phyloP scores from a whole-genome alignment of 208 protist genomes.

The Histomonas meleagridis region DNA sequence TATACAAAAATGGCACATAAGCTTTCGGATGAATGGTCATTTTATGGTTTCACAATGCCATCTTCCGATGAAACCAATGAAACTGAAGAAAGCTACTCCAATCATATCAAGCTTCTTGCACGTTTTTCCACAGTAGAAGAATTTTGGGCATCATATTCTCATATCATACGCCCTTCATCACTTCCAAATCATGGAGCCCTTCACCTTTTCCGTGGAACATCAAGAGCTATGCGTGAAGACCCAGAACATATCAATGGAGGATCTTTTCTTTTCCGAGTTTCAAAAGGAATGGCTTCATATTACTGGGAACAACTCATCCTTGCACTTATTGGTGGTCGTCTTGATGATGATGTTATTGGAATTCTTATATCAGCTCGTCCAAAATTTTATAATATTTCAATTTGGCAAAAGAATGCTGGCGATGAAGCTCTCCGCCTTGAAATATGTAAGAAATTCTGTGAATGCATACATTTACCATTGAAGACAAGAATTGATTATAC shows the following conservation, averaged over 20 bases:
- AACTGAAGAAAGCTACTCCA: neutral
- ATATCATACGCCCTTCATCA: neutral
- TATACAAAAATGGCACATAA: neutral
- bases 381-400: neutral
- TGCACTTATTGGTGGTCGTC: neutral
- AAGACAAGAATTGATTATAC: slow-evolving; percentile 16
- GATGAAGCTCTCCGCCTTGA: neutral
- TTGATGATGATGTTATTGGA: neutral
- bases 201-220: neutral
- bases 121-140: neutral
- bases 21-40: neutral
- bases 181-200: neutral
- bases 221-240: neutral
- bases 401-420: neutral
- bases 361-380: neutral
- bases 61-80: neutral
- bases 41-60: neutral
- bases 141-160: neutral
- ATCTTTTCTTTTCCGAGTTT: neutral
- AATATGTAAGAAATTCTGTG: neutral
- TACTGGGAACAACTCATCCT: neutral
- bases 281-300: neutral
- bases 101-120: neutral
- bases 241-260: slow-evolving; percentile 10
- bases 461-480: neutral